phyloP scores from a whole-genome alignment of 805 yeast genomes.

The Barnettozyma salicaria region DNA sequence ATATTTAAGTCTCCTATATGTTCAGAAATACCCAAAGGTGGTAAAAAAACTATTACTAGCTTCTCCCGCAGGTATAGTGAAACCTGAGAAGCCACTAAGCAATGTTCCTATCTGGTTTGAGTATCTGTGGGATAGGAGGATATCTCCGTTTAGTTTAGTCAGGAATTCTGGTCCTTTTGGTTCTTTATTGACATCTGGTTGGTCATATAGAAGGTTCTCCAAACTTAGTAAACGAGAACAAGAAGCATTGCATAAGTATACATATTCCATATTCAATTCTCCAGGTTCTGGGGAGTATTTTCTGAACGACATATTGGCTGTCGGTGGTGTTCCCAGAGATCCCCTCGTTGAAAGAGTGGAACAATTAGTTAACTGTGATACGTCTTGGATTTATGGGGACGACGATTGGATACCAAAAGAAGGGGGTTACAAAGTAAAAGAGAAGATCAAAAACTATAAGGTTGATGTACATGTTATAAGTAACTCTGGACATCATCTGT shows the following conservation, averaged over 20 bases:
- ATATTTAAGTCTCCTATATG: constrained; percentile 65
- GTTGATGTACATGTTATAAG: constrained; percentile 38
- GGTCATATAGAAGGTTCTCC: constrained; percentile 82
- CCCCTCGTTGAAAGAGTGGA: constrained; percentile 50
- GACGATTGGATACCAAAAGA: constrained; percentile 57
- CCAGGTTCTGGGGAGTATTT: constrained; percentile 93
- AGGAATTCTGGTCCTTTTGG: constrained; percentile 78
- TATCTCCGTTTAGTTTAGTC: constrained; percentile 80
- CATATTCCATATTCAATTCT: constrained; percentile 79
- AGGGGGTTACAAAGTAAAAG: constrained; percentile 33
- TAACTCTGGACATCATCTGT: constrained; percentile 73
- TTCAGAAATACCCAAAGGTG: constrained; percentile 51
- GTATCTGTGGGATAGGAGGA: constrained; percentile 77
- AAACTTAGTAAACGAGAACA: constrained; percentile 40
- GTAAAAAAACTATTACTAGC: constrained; percentile 69
- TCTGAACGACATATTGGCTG: constrained; percentile 73
- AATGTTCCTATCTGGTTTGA: constrained; percentile 72
- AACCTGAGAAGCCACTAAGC: constrained; percentile 36
- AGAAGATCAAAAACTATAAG: constrained; percentile 22
- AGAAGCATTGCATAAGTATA: constrained; percentile 63
- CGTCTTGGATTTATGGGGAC: constrained; percentile 84
- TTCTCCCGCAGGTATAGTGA: constrained; percentile 83
- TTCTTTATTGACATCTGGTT: constrained; percentile 77
- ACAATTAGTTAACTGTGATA: constrained; percentile 43
- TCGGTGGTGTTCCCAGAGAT: constrained; percentile 84